These are phyloP conservation scores for Crepidotus variabilis DNA, from an alignment of 768 basidiomycete species.

Conservation along the genomic window DNA sequence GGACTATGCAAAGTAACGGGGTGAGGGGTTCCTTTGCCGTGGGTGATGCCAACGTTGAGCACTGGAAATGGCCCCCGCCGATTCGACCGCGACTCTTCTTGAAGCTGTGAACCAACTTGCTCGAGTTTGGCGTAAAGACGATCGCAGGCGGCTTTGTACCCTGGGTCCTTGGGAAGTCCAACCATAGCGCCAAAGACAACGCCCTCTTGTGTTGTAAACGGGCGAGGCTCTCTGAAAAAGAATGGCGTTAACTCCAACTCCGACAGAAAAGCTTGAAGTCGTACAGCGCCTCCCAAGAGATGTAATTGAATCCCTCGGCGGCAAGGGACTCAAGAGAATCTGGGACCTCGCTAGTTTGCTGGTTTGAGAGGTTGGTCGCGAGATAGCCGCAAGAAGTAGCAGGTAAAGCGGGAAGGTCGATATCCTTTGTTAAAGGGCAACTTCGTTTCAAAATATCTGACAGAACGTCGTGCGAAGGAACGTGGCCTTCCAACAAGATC, in stretches of 20 bases:
- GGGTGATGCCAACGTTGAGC: background rate
- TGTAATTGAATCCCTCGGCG: background rate
- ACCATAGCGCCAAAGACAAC: background rate
- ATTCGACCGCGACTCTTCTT: background rate
- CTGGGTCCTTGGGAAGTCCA: background rate
- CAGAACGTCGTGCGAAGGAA: too few relatives aligned
- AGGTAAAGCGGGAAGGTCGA: background rate
- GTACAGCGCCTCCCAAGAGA: background rate
- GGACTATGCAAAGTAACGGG: background rate
- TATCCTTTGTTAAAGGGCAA: too few relatives aligned
- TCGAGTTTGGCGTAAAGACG: background rate
- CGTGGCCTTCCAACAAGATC: too few relatives aligned
- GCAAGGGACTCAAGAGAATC: background rate
- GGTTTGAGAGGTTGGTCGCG: background rate
- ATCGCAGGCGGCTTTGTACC: background rate
- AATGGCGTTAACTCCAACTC: background rate
- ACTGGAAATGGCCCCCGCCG: background rate
- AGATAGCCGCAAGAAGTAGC: background rate
- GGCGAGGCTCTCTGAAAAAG: background rate
- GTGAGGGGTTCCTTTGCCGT: background rate
- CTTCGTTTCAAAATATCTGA: too few relatives aligned
- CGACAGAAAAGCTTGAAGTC: background rate
- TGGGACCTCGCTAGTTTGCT: background rate
- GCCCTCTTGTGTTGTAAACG: background rate
- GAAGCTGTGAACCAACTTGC: too few relatives aligned